Conservation (phyloP, 2,329 filamentous ascomycete species). For the Mycosphaerella sp. region DNA sequence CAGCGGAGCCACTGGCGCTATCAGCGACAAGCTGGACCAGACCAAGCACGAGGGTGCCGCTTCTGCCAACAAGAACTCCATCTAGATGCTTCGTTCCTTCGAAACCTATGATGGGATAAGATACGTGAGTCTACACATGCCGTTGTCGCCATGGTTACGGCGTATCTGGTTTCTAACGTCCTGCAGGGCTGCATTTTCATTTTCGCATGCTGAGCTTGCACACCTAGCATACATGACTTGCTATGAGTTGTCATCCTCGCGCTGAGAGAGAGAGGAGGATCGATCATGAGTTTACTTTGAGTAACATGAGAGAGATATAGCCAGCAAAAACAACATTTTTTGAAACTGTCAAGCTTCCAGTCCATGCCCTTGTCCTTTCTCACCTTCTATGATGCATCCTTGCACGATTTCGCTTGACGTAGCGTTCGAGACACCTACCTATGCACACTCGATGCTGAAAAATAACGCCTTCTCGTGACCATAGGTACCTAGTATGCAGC, state of each 20-base stretch:
- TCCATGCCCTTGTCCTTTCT: neutral
- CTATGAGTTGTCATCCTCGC: neutral
- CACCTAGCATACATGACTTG: neutral
- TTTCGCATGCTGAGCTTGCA: neutral
- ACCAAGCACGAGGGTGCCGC: conserved; percentile 45
- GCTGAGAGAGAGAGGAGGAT: neutral
- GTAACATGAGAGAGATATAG: neutral
- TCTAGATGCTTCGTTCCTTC: conserved; percentile 16
- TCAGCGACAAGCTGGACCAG: conserved; percentile 50
- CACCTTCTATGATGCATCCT: neutral
- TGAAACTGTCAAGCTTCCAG: neutral
- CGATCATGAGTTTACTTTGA: too few relatives aligned
- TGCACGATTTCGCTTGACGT: neutral
- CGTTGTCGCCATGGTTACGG: too few relatives aligned
- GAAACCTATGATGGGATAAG: conserved; percentile 4
- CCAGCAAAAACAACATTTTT: neutral
- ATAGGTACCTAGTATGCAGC: too few relatives aligned
- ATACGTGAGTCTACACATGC: neutral
- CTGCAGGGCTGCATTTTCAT: neutral
- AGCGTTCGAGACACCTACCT: too few relatives aligned
- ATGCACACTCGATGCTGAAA: too few relatives aligned
- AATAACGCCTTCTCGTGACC: too few relatives aligned
- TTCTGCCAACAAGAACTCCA: conserved; percentile 44
- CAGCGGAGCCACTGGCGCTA: conserved; percentile 47
- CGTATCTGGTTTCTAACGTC: too few relatives aligned